These are phyloP conservation scores for Gonapodya sp. DNA, from an alignment of 192 early-diverging fungal species.

Conservation along the genomic window DNA sequence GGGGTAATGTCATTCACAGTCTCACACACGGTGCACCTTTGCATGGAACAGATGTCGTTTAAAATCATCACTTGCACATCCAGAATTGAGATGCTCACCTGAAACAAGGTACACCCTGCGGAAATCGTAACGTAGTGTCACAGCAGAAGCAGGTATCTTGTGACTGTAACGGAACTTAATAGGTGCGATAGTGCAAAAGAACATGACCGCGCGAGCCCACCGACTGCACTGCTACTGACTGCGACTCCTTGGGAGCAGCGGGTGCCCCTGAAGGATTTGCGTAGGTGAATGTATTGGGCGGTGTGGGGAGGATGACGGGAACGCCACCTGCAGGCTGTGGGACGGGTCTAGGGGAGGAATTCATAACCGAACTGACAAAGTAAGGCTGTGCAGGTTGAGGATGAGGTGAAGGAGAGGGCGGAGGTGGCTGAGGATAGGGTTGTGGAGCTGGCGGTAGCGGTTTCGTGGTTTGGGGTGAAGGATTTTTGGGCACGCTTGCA, in stretches of 20 bases:
- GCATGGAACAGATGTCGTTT: no score
- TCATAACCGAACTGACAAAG: no score
- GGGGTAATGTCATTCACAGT: neutral
- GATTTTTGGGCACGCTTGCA: neutral
- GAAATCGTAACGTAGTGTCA: conserved; percentile 2
- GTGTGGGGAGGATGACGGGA: neutral
- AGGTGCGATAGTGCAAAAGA: neutral
- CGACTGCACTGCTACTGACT: no score
- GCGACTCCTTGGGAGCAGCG: neutral
- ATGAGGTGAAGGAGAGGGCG: neutral
- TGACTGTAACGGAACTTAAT: neutral
- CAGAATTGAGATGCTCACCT: no score
- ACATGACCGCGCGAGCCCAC: neutral
- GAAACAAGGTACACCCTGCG: neutral
- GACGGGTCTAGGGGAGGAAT: neutral
- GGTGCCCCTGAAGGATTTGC: neutral
- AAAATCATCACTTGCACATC: no score
- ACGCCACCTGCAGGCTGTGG: neutral
- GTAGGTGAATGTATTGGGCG: neutral
- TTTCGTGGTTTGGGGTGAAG: neutral
- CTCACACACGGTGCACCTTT: conserved; percentile 5
- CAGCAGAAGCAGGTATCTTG: conserved; percentile 7
- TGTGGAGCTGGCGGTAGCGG: neutral
- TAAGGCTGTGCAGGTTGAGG: neutral
- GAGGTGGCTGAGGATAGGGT: neutral